These are phyloP conservation scores for Pseudonitzschia delicatissima DNA, from an alignment of 108 stramenopile species.

Conservation along the genomic window DNA sequence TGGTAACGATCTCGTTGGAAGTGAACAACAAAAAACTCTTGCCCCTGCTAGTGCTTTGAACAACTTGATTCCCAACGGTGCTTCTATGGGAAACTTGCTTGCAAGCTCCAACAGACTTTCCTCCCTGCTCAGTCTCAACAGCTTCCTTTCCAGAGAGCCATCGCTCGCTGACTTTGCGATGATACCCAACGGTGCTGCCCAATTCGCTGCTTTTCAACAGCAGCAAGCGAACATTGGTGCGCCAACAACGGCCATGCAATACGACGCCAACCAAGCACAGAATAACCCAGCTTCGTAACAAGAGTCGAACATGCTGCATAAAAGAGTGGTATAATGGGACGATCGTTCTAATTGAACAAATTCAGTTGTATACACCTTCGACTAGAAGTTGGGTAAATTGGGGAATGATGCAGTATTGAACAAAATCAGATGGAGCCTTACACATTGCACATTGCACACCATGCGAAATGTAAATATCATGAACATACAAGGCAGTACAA, in stretches of 20 bases:
- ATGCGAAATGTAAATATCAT: neutral
- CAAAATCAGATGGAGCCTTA: neutral
- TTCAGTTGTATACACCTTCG: neutral
- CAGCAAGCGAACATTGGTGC: constrained; percentile 14
- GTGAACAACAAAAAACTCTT: constrained; percentile 7
- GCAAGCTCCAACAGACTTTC: constrained; percentile 51
- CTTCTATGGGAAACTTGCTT: constrained; percentile 46
- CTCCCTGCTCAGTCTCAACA: constrained; percentile 53
- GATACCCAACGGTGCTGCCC: constrained; percentile 29
- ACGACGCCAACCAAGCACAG: neutral
- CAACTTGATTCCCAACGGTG: constrained; percentile 36
- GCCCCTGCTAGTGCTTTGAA: constrained; percentile 21
- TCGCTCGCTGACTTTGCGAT: constrained; percentile 54
- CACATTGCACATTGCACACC: too few relatives aligned
- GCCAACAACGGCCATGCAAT: neutral
- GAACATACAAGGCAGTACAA: constrained; percentile 6
- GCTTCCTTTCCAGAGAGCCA: constrained; percentile 45
- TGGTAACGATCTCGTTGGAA: constrained; percentile 30
- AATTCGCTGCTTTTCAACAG: constrained; percentile 37
- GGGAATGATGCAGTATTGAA: neutral
- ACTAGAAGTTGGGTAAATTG: constrained; percentile 2
- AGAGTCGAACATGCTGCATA: neutral
- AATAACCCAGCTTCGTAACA: constrained; percentile 7
- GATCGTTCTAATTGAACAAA: neutral
- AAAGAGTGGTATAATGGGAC: neutral